Evolutionary conservation across 2,329 filamentous ascomycete species (phyloP), one percentile per base, ranked within the genome.

Genomic region (Blumeriella jaapii): DNA sequence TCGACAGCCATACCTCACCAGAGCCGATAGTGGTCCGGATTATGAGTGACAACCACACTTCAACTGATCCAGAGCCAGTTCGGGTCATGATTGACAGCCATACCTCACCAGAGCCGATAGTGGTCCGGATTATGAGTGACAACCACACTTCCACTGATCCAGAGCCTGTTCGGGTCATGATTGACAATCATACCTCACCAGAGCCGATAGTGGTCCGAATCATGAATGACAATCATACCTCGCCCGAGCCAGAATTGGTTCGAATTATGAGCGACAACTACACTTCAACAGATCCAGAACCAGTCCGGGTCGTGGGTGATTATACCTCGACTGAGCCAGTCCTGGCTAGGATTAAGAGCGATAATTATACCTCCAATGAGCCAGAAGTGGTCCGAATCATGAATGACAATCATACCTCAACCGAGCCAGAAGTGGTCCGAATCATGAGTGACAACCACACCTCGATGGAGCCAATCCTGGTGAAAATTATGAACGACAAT

Each of bases 281-380:
- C 24, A 38, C 36, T 34, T 46, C 49, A 8, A 46, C 37, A 15
- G 37, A 39, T 19, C 29, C 42, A 10, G 38, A 40, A 15, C 14
- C 38, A 4, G 29, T 13, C 36, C 29, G 16, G 36, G n/a, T 42
- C 14, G 19, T 46, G 5, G 34, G 31, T 27, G 35, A 41, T 2
- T 33, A 36, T 31, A 32, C 35, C 32, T 46, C 47, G 9, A 45
- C 38, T 11, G 35, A 38, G 19, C 25, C 42, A 12, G 45, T 41
- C 17, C 40, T 34, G 12, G 24, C 31, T 4, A 38, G 46, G 20
- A 19, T 44, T 12, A 25, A 43, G 6, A 39, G 33, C 16, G 41
- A 42, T 12, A 42, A 42, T 3, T 36, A 39, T 27, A 38, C 36
- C 31, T 47, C 48, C 9, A 46, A 37, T 13, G 34, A 39, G 15